Evolutionary conservation across 1,284 basidiomycete species (phyloP), one percentile per base, ranked within the genome.

Genomic region (Cystobasidiaceae sp.): DNA sequence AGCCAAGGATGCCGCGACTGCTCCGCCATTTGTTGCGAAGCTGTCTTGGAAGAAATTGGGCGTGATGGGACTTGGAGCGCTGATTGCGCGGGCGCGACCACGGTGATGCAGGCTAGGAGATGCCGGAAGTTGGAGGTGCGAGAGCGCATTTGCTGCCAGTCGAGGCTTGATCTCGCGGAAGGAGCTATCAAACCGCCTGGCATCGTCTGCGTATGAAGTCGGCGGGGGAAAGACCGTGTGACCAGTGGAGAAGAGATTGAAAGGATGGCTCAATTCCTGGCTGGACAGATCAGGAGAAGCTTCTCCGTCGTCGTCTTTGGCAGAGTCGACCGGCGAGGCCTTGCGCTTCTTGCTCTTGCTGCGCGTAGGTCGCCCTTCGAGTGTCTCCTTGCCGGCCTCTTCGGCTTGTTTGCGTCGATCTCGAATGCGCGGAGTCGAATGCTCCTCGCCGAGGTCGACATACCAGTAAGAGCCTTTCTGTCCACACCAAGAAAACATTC

Each of bases 401-500:
- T 45, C 45, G 43, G 27, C n/a, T 13, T 25, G 28, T 25, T 46
- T 54, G 37, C 52, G 41, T 17, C 51, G 43, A 4, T 37, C 9
- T 3, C 61, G 61, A 28, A 64, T 21, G 6, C 61, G 61, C 21
- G 61, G 61, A 17, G 61, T 64, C 11, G 51, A 55, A 33, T 64
- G 43, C 44, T 67, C 66, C 45, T 67, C 76, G 1, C 81, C 80
- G 50, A 83, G 75, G 70, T 87, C 84, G 39, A 88, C 78, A 44
- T 79, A 78, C 87, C 87, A 89, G 71, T 88, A 88, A 39, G 79
- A 81, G 0, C 88, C 88, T 71, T 86, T 87, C 70, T 87, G 85
- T 0, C 82, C 84, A 51, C 27, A 27, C 8, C 11, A 32, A 32
- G 25, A 2, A 6, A 30, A 4, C 43, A 32, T 32, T n/a, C n/a